Base-by-base conservation (phyloP, 495 filamentous ascomycete genomes). In the Aspergillus olivimuriae region DNA sequence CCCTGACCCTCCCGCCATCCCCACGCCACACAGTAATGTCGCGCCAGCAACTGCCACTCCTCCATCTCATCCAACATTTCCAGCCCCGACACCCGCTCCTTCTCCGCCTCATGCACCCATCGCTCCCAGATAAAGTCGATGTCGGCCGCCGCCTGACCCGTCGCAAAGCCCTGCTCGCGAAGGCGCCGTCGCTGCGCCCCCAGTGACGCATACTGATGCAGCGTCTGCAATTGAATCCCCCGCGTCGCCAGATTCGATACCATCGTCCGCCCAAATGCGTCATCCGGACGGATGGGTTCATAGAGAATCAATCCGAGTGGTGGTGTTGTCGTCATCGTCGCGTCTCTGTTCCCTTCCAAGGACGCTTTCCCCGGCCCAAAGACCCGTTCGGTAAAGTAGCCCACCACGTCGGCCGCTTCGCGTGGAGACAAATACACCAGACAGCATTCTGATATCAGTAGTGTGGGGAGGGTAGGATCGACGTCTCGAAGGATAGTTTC, bases 51-150 rank as follows among this genome's bases (percentile, higher is more conserved):
- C 53, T 78, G 69, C 89, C 91, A 95, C 67, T 98, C 92, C 65
- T 98, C 92, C 42, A 95, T 77, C 65, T 98, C 92, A 71, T 98
- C 92, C 49, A 97, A 57, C 71, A 90, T 86, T 63, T 97, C 92
- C 41, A 96, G 60, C 18, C 63, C 56, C 36, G 83, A 80, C 3
- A 97, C 80, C 48, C 92, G 69, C 52, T 84, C 84, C 57, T 85
- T 91, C 67, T 97, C 92, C n/a, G 60, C 65, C 7, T 73, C 66
- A 0, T 32, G 45, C 3, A 95, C 71, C 86, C 89, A 95, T 10
- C 68, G 57, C 34, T 82, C 73, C 81, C 87, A 95, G 31, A 95
- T 73, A 14, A 74, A 73, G 43, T 84, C 75, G 33, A 96, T 77
- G 50, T 86, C 86, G 41, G 76, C 71, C 1, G 75, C 89, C 16